A percentile compares a stretch with the other conserved stretches of the same genome.
phyloP scores from a whole-genome alignment of 2,329 filamentous ascomycete species.

The Ophiostoma fasciatum region DNA sequence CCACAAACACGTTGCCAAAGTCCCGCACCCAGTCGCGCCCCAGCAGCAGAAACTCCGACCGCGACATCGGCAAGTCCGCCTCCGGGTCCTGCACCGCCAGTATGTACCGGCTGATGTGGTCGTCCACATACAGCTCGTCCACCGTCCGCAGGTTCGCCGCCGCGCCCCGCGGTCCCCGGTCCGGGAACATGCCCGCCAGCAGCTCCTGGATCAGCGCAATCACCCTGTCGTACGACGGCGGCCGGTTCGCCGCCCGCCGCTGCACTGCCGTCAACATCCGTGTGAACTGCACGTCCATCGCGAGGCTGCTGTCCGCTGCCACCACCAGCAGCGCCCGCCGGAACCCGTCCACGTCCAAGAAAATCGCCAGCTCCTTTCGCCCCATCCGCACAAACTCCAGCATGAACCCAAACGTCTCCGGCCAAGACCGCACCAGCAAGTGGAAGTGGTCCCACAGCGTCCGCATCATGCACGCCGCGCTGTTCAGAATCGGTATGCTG shows the following conservation, averaged over 20 bases:
- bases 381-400: slow-evolving; percentile 51
- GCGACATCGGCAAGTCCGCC: slow-evolving; percentile 12
- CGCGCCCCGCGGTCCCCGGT: too few relatives aligned
- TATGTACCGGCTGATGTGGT: slow-evolving; percentile 13
- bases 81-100: slow-evolving; percentile 9
- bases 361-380: slow-evolving; percentile 35
- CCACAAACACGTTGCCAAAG: slow-evolving; percentile 38
- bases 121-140: slow-evolving; percentile 25
- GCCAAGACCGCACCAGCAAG: slow-evolving; percentile 50
- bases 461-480: slow-evolving; percentile 32
- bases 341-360: slow-evolving; percentile 49
- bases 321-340: slow-evolving; percentile 43
- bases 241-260: slow-evolving; percentile 33
- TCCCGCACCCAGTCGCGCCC: slow-evolving; percentile 13
- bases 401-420: slow-evolving; percentile 61
- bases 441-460: slow-evolving; percentile 50
- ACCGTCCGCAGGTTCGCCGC: not conserved
- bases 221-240: slow-evolving; percentile 37
- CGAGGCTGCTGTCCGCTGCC: slow-evolving; percentile 38
- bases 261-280: slow-evolving; percentile 37
- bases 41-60: slow-evolving; percentile 9
- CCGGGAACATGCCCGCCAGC: slow-evolving; percentile 22
- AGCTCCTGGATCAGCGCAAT: slow-evolving; percentile 34
- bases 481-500: slow-evolving; percentile 18
- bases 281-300: slow-evolving; percentile 38